A percentile compares a stretch with the other conserved stretches of the same genome.
Evolutionary conservation across 768 basidiomycete species (phyloP).

Genomic region (Lactifluus volemus): DNA sequence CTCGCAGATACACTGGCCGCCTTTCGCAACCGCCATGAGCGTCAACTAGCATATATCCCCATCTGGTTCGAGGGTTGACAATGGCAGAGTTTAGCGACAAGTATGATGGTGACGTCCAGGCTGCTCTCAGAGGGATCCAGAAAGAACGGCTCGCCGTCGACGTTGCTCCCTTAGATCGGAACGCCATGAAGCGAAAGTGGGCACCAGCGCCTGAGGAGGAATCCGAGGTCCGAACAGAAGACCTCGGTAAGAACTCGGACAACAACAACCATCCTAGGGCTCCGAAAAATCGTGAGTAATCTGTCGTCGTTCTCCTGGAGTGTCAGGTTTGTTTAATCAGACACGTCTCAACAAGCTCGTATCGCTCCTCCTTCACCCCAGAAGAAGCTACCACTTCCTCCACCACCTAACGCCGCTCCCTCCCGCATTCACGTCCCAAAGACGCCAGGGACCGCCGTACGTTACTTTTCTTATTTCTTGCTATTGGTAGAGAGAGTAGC

Average conservation of each 20-base stretch:
- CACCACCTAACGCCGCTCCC: neutral
- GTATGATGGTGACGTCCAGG: constrained; percentile 69
- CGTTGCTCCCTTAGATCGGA: constrained; percentile 51
- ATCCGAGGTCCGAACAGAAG: constrained; percentile 33
- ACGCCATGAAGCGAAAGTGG: constrained; percentile 71
- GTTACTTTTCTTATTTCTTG: neutral
- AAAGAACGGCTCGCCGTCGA: constrained; percentile 48
- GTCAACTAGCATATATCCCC: constrained; percentile 63
- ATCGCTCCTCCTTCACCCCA: constrained; percentile 48
- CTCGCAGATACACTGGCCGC: constrained; percentile 64
- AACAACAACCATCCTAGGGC: constrained; percentile 15
- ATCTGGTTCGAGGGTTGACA: constrained; percentile 59
- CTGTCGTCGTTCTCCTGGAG: neutral
- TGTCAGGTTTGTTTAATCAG: neutral
- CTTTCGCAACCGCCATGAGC: constrained; percentile 68
- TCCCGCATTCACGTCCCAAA: constrained; percentile 22
- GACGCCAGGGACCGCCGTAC: constrained; percentile 28
- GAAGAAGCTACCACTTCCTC: constrained; percentile 33
- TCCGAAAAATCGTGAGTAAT: constrained; percentile 22
- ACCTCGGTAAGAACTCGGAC: constrained; percentile 15
- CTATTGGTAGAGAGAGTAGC: neutral
- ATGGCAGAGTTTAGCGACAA: constrained; percentile 74
- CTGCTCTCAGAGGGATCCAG: constrained; percentile 58
- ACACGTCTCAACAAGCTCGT: constrained; percentile 35
- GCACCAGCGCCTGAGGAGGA: constrained; percentile 51